Percentiles rank a stretch among this genome's conserved stretches.
Evolutionary conservation across 176 grass and related monocot genomes (phyloP).

Genomic region (Thinopyrum elongatum): DNA sequence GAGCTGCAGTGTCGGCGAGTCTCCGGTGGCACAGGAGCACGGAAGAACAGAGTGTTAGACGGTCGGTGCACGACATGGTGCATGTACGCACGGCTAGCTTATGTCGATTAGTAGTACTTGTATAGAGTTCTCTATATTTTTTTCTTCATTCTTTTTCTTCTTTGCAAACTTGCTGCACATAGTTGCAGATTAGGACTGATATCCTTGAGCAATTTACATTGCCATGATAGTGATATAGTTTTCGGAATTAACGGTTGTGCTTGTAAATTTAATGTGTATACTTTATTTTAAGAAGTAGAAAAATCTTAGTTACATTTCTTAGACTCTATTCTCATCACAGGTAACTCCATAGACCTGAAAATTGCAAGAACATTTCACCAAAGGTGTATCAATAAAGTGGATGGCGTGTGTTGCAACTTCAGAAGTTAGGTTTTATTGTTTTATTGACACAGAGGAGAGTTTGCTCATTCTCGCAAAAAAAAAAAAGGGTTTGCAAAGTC

Average conservation of each 20-base stretch:
- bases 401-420: too few relatives aligned
- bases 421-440: too few relatives aligned
- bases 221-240: neutral
- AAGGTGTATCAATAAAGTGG: too few relatives aligned
- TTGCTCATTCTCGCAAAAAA: too few relatives aligned
- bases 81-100: neutral
- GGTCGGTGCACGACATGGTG: too few relatives aligned
- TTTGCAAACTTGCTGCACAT: neutral
- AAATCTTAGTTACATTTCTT: neutral
- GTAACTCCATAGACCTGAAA: too few relatives aligned
- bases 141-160: neutral
- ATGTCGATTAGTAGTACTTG: neutral
- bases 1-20: neutral
- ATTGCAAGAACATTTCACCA: too few relatives aligned
- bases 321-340: too few relatives aligned
- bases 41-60: neutral
- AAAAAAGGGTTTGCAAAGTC: too few relatives aligned
- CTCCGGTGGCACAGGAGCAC: neutral
- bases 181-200: neutral
- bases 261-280: neutral
- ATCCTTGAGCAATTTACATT: conserved; percentile 1
- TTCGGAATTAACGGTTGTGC: neutral
- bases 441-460: too few relatives aligned
- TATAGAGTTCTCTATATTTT: neutral
- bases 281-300: neutral